Evolutionary conservation across 1,284 basidiomycete genomes (phyloP), one percentile per base, ranked within the genome.

Genomic region (Puccinia triticina): DNA sequence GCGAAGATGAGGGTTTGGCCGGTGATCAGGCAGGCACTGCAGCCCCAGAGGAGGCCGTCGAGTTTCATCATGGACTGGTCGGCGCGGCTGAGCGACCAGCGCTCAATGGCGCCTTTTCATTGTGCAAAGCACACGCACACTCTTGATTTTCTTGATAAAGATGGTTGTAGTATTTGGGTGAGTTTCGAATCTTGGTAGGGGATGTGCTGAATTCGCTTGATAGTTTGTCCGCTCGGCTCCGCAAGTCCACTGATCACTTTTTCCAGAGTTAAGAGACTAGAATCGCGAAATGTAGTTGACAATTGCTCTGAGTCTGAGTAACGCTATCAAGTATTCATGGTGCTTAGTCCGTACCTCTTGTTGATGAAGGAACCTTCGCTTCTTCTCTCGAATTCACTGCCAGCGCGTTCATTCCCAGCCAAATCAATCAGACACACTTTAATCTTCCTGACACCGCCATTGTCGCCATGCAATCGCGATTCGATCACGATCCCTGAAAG

Each of bases 321-420:
- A 34, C 59, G 29, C 29, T 43, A 43, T 43, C 7, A 43, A 12
- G 40, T 43, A 57, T 57, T 57, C 48, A 50, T 43, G 18, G 18
- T 7, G 34, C 23, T 11, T 40, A 46, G 48, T 18, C 23, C 48
- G 29, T 50, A 71, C 64, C 61, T 71, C 53, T 78, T 77, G 26
- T 66, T 90, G 87, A 90, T 90, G 84, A 89, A 88, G 55, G 89
- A 88, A 14, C 90, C 90, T 83, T 91, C 90, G 21, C 89, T 89
- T 57, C 89, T 86, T 2, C 90, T 85, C 78, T 89, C 89, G 21
- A 87, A 85, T 79, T 90, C 88, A 1, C 88, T 88, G 0, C 89
- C 89, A 0, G 90, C 90, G 57, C 89, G 88, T 83, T 91, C 90
- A n/a, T 88, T 89, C 3, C 90, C 90, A 3, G 90, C 90, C 12